Percentiles rank a stretch among this genome's conserved stretches.
These are phyloP conservation scores for Cokeromyces recurvatus DNA, from an alignment of 371 early-diverging fungal genomes.

Conservation along the genomic window DNA sequence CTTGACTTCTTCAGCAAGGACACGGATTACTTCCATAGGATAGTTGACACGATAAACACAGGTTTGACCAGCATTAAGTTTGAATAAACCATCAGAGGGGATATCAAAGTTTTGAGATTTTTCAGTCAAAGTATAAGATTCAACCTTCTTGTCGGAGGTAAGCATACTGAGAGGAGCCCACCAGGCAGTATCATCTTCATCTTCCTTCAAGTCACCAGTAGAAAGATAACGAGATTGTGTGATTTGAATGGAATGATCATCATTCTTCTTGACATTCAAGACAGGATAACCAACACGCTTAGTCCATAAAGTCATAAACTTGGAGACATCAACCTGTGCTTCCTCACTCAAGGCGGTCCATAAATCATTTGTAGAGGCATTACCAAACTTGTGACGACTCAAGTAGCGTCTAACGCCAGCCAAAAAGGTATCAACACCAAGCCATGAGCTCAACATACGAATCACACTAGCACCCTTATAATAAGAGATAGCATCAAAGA, in stretches of 20 bases:
- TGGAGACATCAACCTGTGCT: conserved; percentile 65
- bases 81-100: conserved; percentile 45
- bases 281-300: conserved; percentile 80
- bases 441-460: conserved; percentile 75
- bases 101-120: conserved; percentile 38
- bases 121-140: conserved; percentile 36
- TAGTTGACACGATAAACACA: conserved; percentile 73
- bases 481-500: conserved; percentile 78
- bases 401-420: conserved; percentile 80
- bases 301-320: conserved; percentile 84
- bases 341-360: conserved; percentile 75
- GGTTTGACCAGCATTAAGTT: conserved; percentile 53
- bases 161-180: conserved; percentile 60
- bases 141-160: conserved; percentile 23
- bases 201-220: conserved; percentile 63
- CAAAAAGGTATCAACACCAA: conserved; percentile 55
- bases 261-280: conserved; percentile 54
- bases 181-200: conserved; percentile 59
- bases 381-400: conserved; percentile 68
- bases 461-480: conserved; percentile 92
- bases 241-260: conserved; percentile 50
- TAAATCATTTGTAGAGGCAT: conserved; percentile 80
- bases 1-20: conserved; percentile 53
- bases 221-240: conserved; percentile 74
- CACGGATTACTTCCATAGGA: conserved; percentile 46